Percentiles rank a stretch among this genome's conserved stretches.
Evolutionary conservation across 2,329 filamentous ascomycete species (phyloP).

Genomic region (Fusarium euwallaceae): DNA sequence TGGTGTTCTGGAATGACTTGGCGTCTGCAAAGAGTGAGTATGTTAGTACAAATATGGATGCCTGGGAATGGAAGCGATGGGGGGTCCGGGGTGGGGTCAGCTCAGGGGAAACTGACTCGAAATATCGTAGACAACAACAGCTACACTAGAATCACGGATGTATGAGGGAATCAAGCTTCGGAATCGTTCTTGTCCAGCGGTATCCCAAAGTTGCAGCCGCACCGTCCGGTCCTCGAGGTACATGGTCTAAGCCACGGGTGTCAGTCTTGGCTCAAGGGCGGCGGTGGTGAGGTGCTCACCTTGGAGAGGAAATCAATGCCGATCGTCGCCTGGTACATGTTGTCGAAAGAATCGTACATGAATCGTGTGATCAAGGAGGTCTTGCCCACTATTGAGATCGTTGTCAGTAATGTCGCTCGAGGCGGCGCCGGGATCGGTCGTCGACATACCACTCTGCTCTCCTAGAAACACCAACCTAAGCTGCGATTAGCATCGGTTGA

Average conservation of each 20-base stretch:
- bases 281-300: slow-evolving; percentile 60
- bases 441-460: slow-evolving; percentile 91
- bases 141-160: slow-evolving; percentile 97
- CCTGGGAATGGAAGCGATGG: slow-evolving; percentile 20
- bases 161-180: slow-evolving; percentile 97
- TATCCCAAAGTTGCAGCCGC: slow-evolving; percentile 97
- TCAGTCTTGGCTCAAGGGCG: slow-evolving; percentile 33
- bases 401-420: slow-evolving; percentile 43
- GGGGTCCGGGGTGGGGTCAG: slow-evolving; percentile 35
- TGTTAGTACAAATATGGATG: slow-evolving; percentile 39
- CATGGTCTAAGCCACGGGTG: slow-evolving; percentile 76
- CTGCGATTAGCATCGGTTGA: slow-evolving; percentile 41
- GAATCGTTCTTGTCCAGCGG: slow-evolving; percentile 96
- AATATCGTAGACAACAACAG: slow-evolving; percentile 98
- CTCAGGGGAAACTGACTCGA: slow-evolving; percentile 70
- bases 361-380: slow-evolving; percentile 98
- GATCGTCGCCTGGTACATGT: slow-evolving; percentile 99
- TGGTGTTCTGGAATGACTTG: slow-evolving; percentile 98
- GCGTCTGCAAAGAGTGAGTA: slow-evolving; percentile 67
- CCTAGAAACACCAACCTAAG: slow-evolving; percentile 93
- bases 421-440: slow-evolving; percentile 34
- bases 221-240: slow-evolving; percentile 99
- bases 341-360: slow-evolving; percentile 99
- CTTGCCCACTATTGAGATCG: slow-evolving; percentile 81
- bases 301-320: slow-evolving; percentile 99